phyloP scores from a whole-genome alignment of 805 yeast genomes.

The Ogataea siamensis region DNA sequence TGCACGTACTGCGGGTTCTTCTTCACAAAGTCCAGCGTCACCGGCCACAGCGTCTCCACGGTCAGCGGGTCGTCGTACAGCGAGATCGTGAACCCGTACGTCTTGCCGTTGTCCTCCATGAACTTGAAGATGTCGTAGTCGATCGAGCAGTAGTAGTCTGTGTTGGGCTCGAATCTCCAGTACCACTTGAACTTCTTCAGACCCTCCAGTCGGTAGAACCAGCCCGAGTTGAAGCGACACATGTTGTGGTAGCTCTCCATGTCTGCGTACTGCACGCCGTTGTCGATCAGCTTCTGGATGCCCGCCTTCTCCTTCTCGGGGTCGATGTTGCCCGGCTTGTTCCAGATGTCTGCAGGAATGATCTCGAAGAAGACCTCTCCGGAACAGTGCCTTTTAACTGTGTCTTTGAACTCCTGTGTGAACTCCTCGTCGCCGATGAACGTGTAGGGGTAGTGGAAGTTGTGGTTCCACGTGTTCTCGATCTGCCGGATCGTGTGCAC shows the following conservation, averaged over 20 bases:
- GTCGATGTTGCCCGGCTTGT: slow-evolving; percentile 47
- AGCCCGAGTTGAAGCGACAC: slow-evolving; percentile 78
- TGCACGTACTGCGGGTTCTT: slow-evolving; percentile 59
- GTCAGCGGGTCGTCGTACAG: slow-evolving; percentile 71
- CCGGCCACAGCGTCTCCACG: slow-evolving; percentile 66
- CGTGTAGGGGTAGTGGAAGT: slow-evolving; percentile 88
- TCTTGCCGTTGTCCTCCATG: slow-evolving; percentile 64
- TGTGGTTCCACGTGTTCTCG: slow-evolving; percentile 69
- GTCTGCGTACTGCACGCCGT: slow-evolving; percentile 59
- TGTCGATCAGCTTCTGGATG: slow-evolving; percentile 37
- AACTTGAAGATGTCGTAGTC: slow-evolving; percentile 77
- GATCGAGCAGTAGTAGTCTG: slow-evolving; percentile 64
- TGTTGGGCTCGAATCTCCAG: slow-evolving; percentile 81
- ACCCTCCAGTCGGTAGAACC: slow-evolving; percentile 60
- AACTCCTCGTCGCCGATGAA: slow-evolving; percentile 85
- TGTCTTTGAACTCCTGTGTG: slow-evolving; percentile 66
- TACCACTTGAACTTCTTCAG: slow-evolving; percentile 63
- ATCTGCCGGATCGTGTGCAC: slow-evolving; percentile 56
- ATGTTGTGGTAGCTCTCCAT: slow-evolving; percentile 70
- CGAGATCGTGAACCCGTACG: slow-evolving; percentile 73
- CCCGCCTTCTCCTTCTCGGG: slow-evolving; percentile 36
- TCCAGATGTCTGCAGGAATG: slow-evolving; percentile 52
- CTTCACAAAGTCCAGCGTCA: slow-evolving; percentile 59
- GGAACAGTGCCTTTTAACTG: slow-evolving; percentile 46
- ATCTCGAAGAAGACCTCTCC: slow-evolving; percentile 49